Conservation (phyloP, 2,329 filamentous ascomycete genomes). For the Exophiala sideris region DNA sequence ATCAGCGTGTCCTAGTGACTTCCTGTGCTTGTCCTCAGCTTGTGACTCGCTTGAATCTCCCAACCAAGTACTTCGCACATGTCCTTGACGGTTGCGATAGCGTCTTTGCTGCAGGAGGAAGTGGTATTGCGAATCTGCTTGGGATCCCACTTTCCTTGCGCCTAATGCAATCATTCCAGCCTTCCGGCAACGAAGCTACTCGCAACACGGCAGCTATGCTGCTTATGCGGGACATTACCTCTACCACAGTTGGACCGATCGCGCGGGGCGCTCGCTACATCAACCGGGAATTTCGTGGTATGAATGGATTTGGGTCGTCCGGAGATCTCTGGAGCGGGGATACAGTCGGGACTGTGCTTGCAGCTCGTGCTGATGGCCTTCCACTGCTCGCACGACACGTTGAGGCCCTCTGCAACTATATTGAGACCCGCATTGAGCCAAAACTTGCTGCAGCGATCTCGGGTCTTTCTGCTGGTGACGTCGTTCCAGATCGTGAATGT, state of each 20-base stretch:
- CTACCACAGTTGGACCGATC: not conserved
- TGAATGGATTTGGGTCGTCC: not conserved
- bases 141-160: not conserved
- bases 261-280: not conserved
- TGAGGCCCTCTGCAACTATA: slow-evolving; percentile 7
- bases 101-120: not conserved
- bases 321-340: not conserved
- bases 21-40: not conserved
- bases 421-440: slow-evolving; percentile 6
- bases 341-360: not conserved
- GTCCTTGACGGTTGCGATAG: not conserved
- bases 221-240: not conserved
- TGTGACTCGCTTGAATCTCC: not conserved
- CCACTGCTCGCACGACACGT: slow-evolving; percentile 4
- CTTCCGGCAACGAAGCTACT: not conserved
- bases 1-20: not conserved
- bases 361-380: slow-evolving; percentile 1
- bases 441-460: not conserved
- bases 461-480: not conserved
- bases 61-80: not conserved
- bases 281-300: not conserved
- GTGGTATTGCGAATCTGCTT: not conserved
- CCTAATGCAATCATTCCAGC: not conserved
- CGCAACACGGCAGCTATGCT: not conserved
- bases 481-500: slow-evolving; percentile 1